A percentile compares a stretch with the other conserved stretches of the same genome.
Evolutionary conservation across 1,284 basidiomycete species (phyloP).

Genomic region (Coniferiporia sulphurascens): DNA sequence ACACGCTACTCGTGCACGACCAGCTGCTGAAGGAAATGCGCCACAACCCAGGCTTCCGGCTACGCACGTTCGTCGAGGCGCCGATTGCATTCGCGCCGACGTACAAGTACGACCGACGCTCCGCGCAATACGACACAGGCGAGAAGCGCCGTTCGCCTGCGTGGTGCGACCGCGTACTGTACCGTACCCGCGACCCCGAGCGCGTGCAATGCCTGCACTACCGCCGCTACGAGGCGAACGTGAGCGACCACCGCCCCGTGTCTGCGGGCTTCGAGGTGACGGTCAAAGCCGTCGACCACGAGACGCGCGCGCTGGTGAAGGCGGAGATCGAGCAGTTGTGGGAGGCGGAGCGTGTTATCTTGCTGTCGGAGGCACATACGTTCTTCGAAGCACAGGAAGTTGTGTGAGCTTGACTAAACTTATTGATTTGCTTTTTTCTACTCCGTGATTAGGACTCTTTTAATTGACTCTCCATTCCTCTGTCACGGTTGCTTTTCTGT

Average conservation of each 20-base stretch:
- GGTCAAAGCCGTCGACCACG: slow-evolving; percentile 66
- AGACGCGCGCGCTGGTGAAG: slow-evolving; percentile 52
- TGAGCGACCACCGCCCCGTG: slow-evolving; percentile 85
- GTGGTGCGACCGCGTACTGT: slow-evolving; percentile 95
- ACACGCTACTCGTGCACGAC: slow-evolving; percentile 71
- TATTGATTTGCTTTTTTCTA: no score
- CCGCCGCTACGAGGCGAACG: slow-evolving; percentile 74
- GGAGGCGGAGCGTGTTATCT: slow-evolving; percentile 44
- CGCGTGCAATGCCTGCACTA: slow-evolving; percentile 66
- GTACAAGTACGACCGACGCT: slow-evolving; percentile 90
- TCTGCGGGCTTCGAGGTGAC: slow-evolving; percentile 72
- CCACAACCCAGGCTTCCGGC: slow-evolving; percentile 78
- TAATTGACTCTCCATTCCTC: not conserved
- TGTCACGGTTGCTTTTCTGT: not conserved
- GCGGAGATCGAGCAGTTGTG: slow-evolving; percentile 52
- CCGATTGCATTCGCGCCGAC: slow-evolving; percentile 83
- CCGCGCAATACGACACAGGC: slow-evolving; percentile 79
- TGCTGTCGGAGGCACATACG: not conserved
- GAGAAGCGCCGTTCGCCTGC: slow-evolving; percentile 88
- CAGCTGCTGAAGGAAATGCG: slow-evolving; percentile 89
- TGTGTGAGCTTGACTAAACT: not conserved
- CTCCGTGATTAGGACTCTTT: not conserved
- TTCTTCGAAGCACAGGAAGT: slow-evolving; percentile 1
- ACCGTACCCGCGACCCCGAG: slow-evolving; percentile 56
- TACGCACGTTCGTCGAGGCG: slow-evolving; percentile 82